Evolutionary conservation across 2,329 filamentous ascomycete species (phyloP).

Genomic region (Acrocalymma vagum): DNA sequence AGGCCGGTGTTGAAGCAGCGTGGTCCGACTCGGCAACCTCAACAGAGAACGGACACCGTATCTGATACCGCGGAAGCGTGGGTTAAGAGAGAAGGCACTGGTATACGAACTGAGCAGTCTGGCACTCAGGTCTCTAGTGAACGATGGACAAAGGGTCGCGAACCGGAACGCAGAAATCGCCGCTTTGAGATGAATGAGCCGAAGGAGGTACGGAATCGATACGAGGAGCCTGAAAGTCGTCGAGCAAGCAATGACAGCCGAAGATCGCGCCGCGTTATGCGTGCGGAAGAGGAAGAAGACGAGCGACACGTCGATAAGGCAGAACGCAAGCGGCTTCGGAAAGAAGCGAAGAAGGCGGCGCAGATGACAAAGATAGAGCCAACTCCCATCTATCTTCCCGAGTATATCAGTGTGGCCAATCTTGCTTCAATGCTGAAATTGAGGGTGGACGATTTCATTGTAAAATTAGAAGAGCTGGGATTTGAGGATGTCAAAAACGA

Average conservation of each 20-base stretch:
- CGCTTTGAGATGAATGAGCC: slow-evolving; percentile 35
- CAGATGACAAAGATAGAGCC: slow-evolving; percentile 37
- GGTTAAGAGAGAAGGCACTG: slow-evolving; percentile 25
- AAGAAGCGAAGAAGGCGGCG: slow-evolving; percentile 44
- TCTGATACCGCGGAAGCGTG: slow-evolving; percentile 38
- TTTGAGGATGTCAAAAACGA: slow-evolving; percentile 86
- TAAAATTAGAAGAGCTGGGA: slow-evolving; percentile 84
- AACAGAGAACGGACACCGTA: slow-evolving; percentile 11
- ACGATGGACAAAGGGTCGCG: slow-evolving; percentile 27
- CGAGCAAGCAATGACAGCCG: slow-evolving; percentile 14
- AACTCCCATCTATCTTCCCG: slow-evolving; percentile 75
- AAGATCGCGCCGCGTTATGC: slow-evolving; percentile 34
- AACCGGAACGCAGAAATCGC: slow-evolving; percentile 29
- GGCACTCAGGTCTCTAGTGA: slow-evolving; percentile 14
- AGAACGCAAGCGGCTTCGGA: slow-evolving; percentile 42
- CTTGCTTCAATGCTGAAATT: slow-evolving; percentile 79
- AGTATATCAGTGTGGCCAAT: slow-evolving; percentile 89
- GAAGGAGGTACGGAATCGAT: slow-evolving; percentile 31
- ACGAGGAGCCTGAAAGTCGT: slow-evolving; percentile 40
- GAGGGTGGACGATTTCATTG: slow-evolving; percentile 73
- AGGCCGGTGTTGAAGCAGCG: slow-evolving; percentile 34
- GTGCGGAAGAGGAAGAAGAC: slow-evolving; percentile 32
- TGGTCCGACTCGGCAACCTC: slow-evolving; percentile 5
- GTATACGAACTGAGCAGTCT: slow-evolving; percentile 19
- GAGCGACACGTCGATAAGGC: slow-evolving; percentile 27